phyloP scores from a whole-genome alignment of 495 filamentous ascomycete species.

The Neurospora intermedia region DNA sequence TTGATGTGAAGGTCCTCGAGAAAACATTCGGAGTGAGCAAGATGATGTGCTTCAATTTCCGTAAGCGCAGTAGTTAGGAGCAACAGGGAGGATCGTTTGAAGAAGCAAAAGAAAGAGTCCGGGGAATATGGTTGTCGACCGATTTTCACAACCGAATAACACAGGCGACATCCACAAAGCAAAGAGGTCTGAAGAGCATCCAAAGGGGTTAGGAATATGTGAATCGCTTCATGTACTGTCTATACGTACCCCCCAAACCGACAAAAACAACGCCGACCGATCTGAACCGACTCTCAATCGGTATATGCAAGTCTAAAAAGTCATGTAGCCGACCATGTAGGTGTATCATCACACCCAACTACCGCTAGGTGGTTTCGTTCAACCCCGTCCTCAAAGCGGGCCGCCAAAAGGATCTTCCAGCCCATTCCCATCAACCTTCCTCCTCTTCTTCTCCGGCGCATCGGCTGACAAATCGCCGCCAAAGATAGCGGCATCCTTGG shows the following conservation, averaged over 20 bases:
- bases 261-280: not conserved
- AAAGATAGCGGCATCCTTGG: constrained; percentile 35
- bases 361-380: not conserved
- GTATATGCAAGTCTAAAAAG: not conserved
- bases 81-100: not conserved
- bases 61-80: not conserved
- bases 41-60: too few species aligned
- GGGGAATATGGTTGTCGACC: not conserved
- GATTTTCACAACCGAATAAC: not conserved
- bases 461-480: constrained; percentile 18
- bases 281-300: not conserved
- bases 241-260: not conserved
- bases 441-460: constrained; percentile 41
- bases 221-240: not conserved
- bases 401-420: constrained; percentile 50
- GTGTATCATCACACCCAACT: not conserved
- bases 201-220: not conserved
- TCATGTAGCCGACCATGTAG: not conserved
- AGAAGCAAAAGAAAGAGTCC: not conserved
- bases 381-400: constrained; percentile 5
- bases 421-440: constrained; percentile 46
- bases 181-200: not conserved
- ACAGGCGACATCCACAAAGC: not conserved
- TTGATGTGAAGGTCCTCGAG: not conserved
- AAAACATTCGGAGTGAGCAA: not conserved